These are phyloP conservation scores for Hawksworthiomyces lignivorus DNA, from an alignment of 2,329 filamentous ascomycete genomes.

Conservation along the genomic window DNA sequence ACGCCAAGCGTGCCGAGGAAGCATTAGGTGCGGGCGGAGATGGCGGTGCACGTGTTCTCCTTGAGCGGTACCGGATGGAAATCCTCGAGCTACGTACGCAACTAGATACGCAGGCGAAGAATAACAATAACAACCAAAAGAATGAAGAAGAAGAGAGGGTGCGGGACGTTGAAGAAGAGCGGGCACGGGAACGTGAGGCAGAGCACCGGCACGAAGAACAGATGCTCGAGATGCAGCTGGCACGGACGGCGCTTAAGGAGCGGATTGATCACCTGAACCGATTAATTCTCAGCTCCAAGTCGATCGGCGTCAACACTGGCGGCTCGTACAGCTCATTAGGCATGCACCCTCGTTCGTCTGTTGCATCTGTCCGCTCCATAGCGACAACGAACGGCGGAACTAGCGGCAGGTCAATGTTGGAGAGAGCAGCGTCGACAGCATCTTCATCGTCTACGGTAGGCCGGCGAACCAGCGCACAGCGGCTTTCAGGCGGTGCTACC, in stretches of 20 bases:
- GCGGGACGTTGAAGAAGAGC: slow-evolving; percentile 63
- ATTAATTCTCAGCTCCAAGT: slow-evolving; percentile 91
- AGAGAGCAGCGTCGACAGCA: slow-evolving; percentile 59
- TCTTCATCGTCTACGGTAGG: slow-evolving; percentile 56
- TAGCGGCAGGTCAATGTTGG: slow-evolving; percentile 39
- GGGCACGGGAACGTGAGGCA: slow-evolving; percentile 68
- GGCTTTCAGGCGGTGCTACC: slow-evolving; percentile 34
- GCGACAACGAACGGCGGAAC: slow-evolving; percentile 50
- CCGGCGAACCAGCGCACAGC: slow-evolving; percentile 39
- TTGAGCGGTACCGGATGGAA: slow-evolving; percentile 91
- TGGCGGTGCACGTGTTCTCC: slow-evolving; percentile 73
- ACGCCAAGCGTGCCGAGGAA: slow-evolving; percentile 91
- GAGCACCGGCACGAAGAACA: slow-evolving; percentile 90
- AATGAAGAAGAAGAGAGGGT: slow-evolving; percentile 50
- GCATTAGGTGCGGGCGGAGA: slow-evolving; percentile 75
- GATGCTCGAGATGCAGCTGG: slow-evolving; percentile 96
- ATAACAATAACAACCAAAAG: slow-evolving; percentile 52
- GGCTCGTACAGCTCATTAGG: slow-evolving; percentile 63
- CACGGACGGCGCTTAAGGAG: slow-evolving; percentile 90
- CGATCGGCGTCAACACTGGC: slow-evolving; percentile 80
- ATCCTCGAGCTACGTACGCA: slow-evolving; percentile 75
- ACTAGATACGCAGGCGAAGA: slow-evolving; percentile 73
- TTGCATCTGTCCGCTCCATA: slow-evolving; percentile 25
- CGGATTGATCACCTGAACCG: slow-evolving; percentile 95
- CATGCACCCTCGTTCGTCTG: slow-evolving; percentile 59